phyloP scores from a whole-genome alignment of 176 grass and related monocot species.

The Coix lacrymajobi region DNA sequence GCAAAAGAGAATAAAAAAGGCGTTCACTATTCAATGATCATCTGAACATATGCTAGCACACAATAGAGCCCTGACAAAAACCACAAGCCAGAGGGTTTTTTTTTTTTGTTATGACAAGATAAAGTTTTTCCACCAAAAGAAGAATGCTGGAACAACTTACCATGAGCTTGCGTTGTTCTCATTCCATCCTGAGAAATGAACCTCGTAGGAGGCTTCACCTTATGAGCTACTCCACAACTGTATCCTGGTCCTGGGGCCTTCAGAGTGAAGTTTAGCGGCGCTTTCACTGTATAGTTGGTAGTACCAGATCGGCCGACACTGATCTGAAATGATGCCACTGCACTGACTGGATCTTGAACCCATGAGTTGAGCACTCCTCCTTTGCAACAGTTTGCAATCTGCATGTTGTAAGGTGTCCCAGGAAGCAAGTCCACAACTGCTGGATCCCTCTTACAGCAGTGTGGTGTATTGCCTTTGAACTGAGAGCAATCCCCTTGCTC shows the following conservation, averaged over 20 bases:
- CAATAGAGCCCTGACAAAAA: background rate
- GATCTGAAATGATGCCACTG: slow-evolving; percentile 57
- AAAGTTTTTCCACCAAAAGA: background rate
- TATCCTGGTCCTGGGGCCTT: slow-evolving; percentile 62
- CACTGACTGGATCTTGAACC: slow-evolving; percentile 57
- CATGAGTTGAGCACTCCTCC: slow-evolving; percentile 67
- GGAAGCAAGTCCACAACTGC: slow-evolving; percentile 58
- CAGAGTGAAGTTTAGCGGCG: slow-evolving; percentile 50
- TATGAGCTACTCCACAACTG: slow-evolving; percentile 47
- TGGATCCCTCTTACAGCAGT: slow-evolving; percentile 63
- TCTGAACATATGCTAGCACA: background rate
- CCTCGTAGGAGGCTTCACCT: slow-evolving; percentile 48
- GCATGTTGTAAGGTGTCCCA: slow-evolving; percentile 50
- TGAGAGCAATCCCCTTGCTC: slow-evolving; percentile 81
- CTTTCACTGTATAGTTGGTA: slow-evolving; percentile 61
- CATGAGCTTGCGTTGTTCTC: slow-evolving; percentile 62
- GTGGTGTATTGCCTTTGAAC: slow-evolving; percentile 60
- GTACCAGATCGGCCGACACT: slow-evolving; percentile 65
- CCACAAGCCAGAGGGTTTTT: background rate
- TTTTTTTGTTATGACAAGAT: background rate
- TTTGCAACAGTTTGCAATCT: slow-evolving; percentile 68
- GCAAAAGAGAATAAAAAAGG: slow-evolving; percentile 18
- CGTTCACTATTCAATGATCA: background rate
- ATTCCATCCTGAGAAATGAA: slow-evolving; percentile 60
- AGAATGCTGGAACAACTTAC: slow-evolving; percentile 28